Evolutionary conservation across 176 grass and related monocot genomes (phyloP).

Genomic region (Oryza glaberrima): DNA sequence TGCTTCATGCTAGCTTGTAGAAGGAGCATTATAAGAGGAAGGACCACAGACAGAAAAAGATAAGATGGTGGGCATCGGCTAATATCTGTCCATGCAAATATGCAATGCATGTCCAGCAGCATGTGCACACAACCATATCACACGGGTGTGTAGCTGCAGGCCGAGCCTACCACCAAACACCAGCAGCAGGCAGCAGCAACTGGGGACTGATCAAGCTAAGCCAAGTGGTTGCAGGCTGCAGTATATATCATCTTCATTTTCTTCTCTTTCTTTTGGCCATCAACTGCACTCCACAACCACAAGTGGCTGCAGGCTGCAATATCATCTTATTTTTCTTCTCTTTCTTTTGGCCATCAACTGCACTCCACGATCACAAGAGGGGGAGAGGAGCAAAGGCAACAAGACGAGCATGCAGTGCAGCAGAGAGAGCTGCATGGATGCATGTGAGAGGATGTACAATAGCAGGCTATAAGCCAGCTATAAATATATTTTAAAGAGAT

Average conservation of each 20-base stretch:
- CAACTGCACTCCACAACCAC: not conserved
- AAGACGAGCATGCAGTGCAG: too few species aligned
- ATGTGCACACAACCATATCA: slow-evolving; percentile 3
- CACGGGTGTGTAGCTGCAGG: not conserved
- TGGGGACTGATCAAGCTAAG: not conserved
- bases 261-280: not conserved
- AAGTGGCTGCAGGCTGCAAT: too few species aligned
- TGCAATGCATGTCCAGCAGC: not conserved
- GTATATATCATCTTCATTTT: not conserved
- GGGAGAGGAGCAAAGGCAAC: not conserved
- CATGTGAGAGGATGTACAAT: not conserved
- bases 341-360: too few species aligned
- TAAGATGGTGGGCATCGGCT: slow-evolving; percentile 25
- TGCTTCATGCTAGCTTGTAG: not conserved
- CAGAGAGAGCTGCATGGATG: not conserved
- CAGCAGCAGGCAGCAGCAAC: not conserved
- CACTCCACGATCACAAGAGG: too few species aligned
- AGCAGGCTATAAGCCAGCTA: too few species aligned
- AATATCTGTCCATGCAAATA: slow-evolving; percentile 22
- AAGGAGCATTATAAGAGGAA: not conserved
- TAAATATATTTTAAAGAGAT: too few species aligned
- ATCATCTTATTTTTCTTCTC: too few species aligned
- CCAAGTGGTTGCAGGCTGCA: not conserved
- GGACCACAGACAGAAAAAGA: slow-evolving; percentile 42
- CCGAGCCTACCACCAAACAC: not conserved